Evolutionary conservation across 768 basidiomycete genomes (phyloP).

Genomic region (Naganishia friedmannii): DNA sequence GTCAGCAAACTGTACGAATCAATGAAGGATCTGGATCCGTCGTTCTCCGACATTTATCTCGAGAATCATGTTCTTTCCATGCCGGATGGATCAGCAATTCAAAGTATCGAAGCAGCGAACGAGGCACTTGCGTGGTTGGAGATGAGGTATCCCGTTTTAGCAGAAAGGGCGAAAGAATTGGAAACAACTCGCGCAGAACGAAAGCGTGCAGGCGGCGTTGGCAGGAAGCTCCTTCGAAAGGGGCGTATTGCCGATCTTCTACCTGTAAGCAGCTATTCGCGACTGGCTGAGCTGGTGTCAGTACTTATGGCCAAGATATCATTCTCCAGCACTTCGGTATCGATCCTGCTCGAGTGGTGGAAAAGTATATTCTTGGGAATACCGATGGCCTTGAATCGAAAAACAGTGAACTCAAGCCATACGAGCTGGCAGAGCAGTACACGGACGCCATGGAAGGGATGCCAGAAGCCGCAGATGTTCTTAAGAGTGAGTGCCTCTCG

Average conservation of each 20-base stretch:
- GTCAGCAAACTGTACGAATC: conserved; percentile 66
- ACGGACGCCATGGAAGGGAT: conserved; percentile 55
- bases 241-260: conserved; percentile 28
- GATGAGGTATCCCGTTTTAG: conserved; percentile 67
- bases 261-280: conserved; percentile 17
- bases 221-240: conserved; percentile 30
- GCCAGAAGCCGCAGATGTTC: conserved; percentile 38
- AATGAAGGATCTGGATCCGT: conserved; percentile 54
- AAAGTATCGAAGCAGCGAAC: conserved; percentile 77
- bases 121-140: conserved; percentile 88
- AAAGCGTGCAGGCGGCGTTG: conserved; percentile 28
- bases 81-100: conserved; percentile 58
- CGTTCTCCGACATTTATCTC: conserved; percentile 70
- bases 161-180: conserved; percentile 49
- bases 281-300: too few relatives aligned
- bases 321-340: conserved; percentile 73
- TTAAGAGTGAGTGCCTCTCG: conserved; percentile 39
- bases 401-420: conserved; percentile 76
- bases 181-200: conserved; percentile 58
- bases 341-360: conserved; percentile 74
- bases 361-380: conserved; percentile 61
- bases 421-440: conserved; percentile 81
- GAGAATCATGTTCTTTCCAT: conserved; percentile 65
- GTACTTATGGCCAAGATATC: not conserved
- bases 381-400: conserved; percentile 41